These are phyloP conservation scores for Nakazawaea wyomingensis DNA, from an alignment of 805 yeast genomes.

Conservation along the genomic window DNA sequence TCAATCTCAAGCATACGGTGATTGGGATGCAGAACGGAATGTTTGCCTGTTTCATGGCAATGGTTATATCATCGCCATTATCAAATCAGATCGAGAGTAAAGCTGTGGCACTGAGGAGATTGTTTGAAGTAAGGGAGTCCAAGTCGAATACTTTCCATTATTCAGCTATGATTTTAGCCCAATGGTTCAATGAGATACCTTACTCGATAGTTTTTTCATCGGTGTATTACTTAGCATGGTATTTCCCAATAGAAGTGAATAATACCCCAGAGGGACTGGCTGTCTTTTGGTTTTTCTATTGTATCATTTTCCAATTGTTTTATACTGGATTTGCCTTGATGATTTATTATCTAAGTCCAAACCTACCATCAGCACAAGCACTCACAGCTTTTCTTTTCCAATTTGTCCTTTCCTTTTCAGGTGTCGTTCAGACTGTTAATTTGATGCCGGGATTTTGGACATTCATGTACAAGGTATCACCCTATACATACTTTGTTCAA, in stretches of 20 bases:
- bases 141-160: conserved; percentile 72
- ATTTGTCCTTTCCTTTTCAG: too few relatives aligned
- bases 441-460: conserved; percentile 81
- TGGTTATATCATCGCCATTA: conserved; percentile 49
- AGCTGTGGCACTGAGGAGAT: conserved; percentile 52
- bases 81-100: conserved; percentile 60
- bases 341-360: conserved; percentile 53
- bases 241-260: conserved; percentile 30
- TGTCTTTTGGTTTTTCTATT: conserved; percentile 39
- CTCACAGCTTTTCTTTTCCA: too few relatives aligned
- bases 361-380: conserved; percentile 65
- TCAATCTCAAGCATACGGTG: conserved; percentile 44
- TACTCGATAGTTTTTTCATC: conserved; percentile 47
- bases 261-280: conserved; percentile 45
- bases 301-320: conserved; percentile 45
- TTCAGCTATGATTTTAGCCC: conserved; percentile 52
- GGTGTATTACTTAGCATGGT: conserved; percentile 37
- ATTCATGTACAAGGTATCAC: conserved; percentile 74
- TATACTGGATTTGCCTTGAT: conserved; percentile 49
- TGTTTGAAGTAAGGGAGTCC: conserved; percentile 67
- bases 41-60: conserved; percentile 55
- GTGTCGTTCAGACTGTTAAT: conserved; percentile 54
- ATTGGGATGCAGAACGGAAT: conserved; percentile 56
- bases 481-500: conserved; percentile 65
- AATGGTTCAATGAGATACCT: conserved; percentile 55